Conservation (phyloP, 1,284 basidiomycete genomes). For the Marasmius fiardii region DNA sequence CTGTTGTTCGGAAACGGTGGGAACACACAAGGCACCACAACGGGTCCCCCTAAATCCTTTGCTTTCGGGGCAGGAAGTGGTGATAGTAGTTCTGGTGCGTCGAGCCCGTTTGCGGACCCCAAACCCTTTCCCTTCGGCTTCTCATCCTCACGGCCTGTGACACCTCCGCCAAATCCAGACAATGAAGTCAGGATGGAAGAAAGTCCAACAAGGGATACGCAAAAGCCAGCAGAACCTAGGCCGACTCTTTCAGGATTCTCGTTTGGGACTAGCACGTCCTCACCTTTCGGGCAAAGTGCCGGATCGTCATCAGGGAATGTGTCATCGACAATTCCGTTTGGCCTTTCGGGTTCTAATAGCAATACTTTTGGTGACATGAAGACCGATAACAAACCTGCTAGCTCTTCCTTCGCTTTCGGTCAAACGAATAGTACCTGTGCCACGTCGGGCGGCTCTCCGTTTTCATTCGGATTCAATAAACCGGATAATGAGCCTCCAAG, state of each 20-base stretch:
- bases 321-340: constrained; percentile 36
- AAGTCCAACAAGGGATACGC: constrained; percentile 57
- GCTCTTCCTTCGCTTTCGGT: neutral
- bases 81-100: neutral
- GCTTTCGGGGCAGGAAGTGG: neutral
- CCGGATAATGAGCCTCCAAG: neutral
- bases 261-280: constrained; percentile 30
- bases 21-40: neutral
- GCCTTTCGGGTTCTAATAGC: neutral
- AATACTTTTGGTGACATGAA: constrained; percentile 5
- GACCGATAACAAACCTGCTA: constrained; percentile 2
- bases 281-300: constrained; percentile 34
- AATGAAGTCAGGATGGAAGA: constrained; percentile 69
- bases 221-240: constrained; percentile 30
- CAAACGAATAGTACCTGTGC: too few species aligned
- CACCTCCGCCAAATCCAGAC: constrained; percentile 55
- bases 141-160: constrained; percentile 36
- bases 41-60: neutral
- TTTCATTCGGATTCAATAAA: neutral
- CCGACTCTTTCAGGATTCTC: constrained; percentile 41
- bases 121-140: constrained; percentile 37
- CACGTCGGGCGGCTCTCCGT: too few species aligned
- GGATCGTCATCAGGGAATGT: constrained; percentile 17
- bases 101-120: neutral
- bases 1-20: neutral